Evolutionary conservation across 345 rosid species (phyloP).

Genomic region (Dimocarpus longan): DNA sequence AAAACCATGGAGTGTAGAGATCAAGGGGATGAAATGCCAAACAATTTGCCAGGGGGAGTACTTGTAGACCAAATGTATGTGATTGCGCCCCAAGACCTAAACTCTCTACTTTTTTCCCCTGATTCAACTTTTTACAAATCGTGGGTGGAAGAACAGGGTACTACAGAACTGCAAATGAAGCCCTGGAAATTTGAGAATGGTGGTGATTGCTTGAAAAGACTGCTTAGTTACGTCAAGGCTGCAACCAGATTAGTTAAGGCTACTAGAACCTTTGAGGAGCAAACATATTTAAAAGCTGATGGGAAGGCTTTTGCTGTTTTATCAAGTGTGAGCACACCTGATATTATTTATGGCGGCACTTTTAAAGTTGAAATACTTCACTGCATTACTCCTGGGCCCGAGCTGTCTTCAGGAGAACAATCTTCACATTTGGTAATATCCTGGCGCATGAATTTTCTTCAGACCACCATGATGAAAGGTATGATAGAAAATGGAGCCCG

Average conservation of each 20-base stretch:
- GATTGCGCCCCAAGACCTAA: conserved; percentile 64
- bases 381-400: conserved; percentile 79
- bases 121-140: conserved; percentile 64
- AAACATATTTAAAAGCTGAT: conserved; percentile 70
- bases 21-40: conserved; percentile 63
- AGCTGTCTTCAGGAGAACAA: conserved; percentile 73
- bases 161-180: conserved; percentile 69
- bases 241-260: conserved; percentile 81
- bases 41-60: conserved; percentile 82
- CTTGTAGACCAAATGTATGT: conserved; percentile 71
- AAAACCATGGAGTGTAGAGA: conserved; percentile 67
- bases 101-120: conserved; percentile 66
- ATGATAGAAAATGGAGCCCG: conserved; percentile 96
- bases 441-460: conserved; percentile 86
- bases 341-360: conserved; percentile 80
- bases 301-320: conserved; percentile 71
- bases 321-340: conserved; percentile 76
- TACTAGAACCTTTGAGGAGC: conserved; percentile 84
- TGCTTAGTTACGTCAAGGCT: conserved; percentile 72
- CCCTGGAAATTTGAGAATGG: conserved; percentile 76
- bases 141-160: conserved; percentile 71
- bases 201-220: conserved; percentile 61
- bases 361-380: conserved; percentile 72
- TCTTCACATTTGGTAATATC: conserved; percentile 82
- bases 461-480: conserved; percentile 91